Base-by-base conservation (phyloP, 495 filamentous ascomycete species). In the Acidiella bohemica region DNA sequence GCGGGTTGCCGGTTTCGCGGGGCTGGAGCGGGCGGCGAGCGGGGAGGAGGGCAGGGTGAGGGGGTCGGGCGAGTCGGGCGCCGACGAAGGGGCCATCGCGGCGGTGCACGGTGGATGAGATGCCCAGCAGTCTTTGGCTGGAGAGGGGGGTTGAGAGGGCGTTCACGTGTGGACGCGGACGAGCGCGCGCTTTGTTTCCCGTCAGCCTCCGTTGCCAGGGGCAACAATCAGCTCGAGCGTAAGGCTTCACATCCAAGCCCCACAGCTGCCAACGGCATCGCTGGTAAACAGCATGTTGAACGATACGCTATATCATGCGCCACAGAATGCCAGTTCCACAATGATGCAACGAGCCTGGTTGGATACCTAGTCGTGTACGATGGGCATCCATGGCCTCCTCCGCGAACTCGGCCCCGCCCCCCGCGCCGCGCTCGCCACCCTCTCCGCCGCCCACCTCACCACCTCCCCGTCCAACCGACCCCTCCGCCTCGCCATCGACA, bases 401-500 rank as follows among this genome's bases (percentile, higher is more conserved):
- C 76, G 78, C 52, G 83, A 93, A 57, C 84, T 97, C 44, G 88
- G 87, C 18, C 57, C 74, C 7, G 86, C 85, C 18, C 65, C 81
- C 46, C 73, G 90, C 17, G 68, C 86, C 36, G 81, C 92, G 18
- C 68, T 99, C 7, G 77, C 84, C 11, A 92, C 84, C 52, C 68
- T 95, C 36, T 79, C 86, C 21, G 68, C 84, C 26, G 68, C 80
- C 13, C 76, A 82, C 41, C 69, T 87, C 42, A 77, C 85, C 46
- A 59, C 71, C 23, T 75, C 70, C 28, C n/a, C n/a, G n/a, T n/a
- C n/a, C n/a, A 67, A 72, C 17, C 71, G 78, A 4, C 85, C 90
- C 0, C 66, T 96, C 5, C 76, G 86, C 11, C 67, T 99, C 20
- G 92, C 92, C 14, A 83, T 99, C 36, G 92, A 99, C 56, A 80